These are phyloP conservation scores for Sugiyamaella valdiviana DNA, from an alignment of 805 yeast genomes.

Conservation along the genomic window DNA sequence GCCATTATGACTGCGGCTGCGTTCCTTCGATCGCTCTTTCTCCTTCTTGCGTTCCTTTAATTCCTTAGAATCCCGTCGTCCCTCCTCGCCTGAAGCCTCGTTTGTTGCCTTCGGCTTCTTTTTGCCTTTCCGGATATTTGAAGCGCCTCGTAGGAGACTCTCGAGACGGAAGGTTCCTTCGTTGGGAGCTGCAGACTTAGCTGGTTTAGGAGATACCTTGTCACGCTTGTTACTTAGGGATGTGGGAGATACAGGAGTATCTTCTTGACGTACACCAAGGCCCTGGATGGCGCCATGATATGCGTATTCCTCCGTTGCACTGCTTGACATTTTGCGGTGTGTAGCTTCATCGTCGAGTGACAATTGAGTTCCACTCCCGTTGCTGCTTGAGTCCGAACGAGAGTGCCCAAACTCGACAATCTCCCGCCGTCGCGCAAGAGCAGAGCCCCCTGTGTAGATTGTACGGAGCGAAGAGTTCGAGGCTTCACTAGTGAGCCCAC, in stretches of 20 bases:
- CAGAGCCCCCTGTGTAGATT: slow-evolving; percentile 1
- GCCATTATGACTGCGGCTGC: not conserved
- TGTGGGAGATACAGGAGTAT: slow-evolving; percentile 4
- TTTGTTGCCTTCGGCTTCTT: slow-evolving; percentile 11
- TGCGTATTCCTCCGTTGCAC: not conserved
- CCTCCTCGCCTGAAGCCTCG: slow-evolving; percentile 4
- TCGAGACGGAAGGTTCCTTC: slow-evolving; percentile 34
- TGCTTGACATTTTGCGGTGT: not conserved
- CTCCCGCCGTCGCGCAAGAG: slow-evolving; percentile 11
- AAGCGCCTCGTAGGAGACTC: slow-evolving; percentile 28
- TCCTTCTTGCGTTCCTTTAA: slow-evolving; percentile 2
- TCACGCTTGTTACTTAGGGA: slow-evolving; percentile 4
- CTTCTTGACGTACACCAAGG: not conserved
- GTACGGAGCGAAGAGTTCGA: not conserved
- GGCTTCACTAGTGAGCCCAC: not conserved
- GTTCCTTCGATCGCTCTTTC: not conserved
- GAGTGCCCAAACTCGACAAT: slow-evolving; percentile 15
- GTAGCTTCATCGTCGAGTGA: not conserved
- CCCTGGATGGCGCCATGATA: not conserved
- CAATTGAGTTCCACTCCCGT: slow-evolving; percentile 1
- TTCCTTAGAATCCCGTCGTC: slow-evolving; percentile 9
- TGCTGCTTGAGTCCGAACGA: slow-evolving; percentile 1
- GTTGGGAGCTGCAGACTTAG: slow-evolving; percentile 8
- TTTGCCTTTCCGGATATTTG: slow-evolving; percentile 20
- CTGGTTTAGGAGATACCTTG: not conserved